Base-by-base conservation (phyloP, 192 early-diverging fungal species). In the Diversispora eburnea region DNA sequence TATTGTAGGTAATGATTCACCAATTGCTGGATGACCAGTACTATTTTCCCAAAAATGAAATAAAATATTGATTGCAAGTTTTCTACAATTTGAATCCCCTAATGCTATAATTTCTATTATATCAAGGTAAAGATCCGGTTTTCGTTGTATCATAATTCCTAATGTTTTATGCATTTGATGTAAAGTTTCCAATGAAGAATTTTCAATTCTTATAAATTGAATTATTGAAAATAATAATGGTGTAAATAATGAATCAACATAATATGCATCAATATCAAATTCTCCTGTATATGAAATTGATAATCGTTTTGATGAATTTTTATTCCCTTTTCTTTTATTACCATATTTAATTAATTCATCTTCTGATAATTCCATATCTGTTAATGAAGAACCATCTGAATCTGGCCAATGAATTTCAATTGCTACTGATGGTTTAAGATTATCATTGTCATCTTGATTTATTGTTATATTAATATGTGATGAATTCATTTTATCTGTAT, bases 71-170 rank as follows among this genome's bases (percentile, higher is more conserved):
- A 76, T 74, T 5, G 78, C 83, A 43, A 73, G 77, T 8, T 62
- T 69, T 15, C 79, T 71, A 49, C 81, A 42, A 64, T 70, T 48
- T 13, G 48, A 49, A 58, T 75, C 61, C 63, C 84, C 74, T 63
- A 81, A 54, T 3, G 87, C 78, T 51, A 88, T 85, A 4, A 86
- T 78, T 47, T 88, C 78, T 8, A 88, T 69, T 7, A 88, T 22
- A 74, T 88, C 85, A 47, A 77, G 45, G 49, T 83, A 84, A 12
- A 86, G 59, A 45, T 86, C 80, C 0, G 84, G 80, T 60, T 88
- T 88, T 5, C 71, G 70, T 20, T 71, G 55, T 12, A 86, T 70
- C 69, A 88, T 82, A 7, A 78, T 79, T 12, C 76, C 77, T 41
- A 88, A 63, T 12, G 84, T 84, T 6, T 74, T 75, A 63, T 88